Base-by-base conservation (phyloP, 1,284 basidiomycete genomes). In the Sphaerobolus stellatus region DNA sequence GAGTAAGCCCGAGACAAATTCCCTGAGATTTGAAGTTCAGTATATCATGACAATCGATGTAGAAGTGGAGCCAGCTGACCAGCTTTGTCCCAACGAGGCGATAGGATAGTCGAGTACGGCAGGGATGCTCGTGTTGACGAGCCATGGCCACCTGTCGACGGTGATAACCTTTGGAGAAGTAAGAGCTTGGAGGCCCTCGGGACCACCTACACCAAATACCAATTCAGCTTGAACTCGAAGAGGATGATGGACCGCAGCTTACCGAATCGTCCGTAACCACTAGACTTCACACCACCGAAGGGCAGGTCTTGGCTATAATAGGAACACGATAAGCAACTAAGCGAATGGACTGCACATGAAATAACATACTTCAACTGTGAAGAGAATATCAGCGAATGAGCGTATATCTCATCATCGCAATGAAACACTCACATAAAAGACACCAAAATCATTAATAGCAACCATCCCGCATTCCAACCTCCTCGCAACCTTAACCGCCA, bases 401-500 rank as follows among this genome's bases (percentile, higher is more conserved):
- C 16, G 14, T 24, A 22, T 36, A 18, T 36, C 33, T 36, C 18
- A 36, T 36, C 13, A 13, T 13, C 31, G 25, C 55, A 27, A 41
- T 52, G 44, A 18, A 27, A 18, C 13, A 76, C 87, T 73, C 62
- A 90, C 87, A 69, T 98, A 98, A 74, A 90, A 94, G 3, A 94
- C 90, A 22, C 86, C 94, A 69, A 91, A 97, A 71, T 96, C 94
- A 65, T 98, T 98, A 64, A 98, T 80, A 33, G 94, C 89, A 8
- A 98, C 94, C 96, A 99, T 98, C 36, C 96, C 96, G 61, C 92
- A 94, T 56, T 95, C 82, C 46, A 98, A 72, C 48, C 77, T 72
- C 54, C 84, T 81, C 16, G 94, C 93, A 11, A 98, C 87, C 51
- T 84, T 76, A 50, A 88, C 62, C 65, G 92, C 94, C 44, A 89